Evolutionary conservation across 164 flowering plant species (phyloP).

Genomic region (Kalanchoe fedtschenkoi): DNA sequence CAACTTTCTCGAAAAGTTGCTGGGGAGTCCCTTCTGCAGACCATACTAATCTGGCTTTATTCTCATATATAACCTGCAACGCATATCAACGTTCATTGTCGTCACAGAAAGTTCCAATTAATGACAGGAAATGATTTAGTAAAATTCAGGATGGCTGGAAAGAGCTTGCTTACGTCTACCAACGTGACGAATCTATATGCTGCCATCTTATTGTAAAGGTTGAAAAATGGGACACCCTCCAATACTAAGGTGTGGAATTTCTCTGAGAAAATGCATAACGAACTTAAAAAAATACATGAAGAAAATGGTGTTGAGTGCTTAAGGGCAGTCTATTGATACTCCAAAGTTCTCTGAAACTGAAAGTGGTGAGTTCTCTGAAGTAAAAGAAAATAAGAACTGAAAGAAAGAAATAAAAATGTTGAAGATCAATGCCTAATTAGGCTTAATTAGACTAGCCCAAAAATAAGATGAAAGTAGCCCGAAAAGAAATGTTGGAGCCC

Average conservation of each 20-base stretch:
- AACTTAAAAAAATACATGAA: no score
- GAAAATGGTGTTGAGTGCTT: no score
- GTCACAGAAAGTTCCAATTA: neutral
- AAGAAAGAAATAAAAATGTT: no score
- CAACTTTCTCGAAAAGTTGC: conserved; percentile 55
- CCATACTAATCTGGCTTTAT: conserved; percentile 64
- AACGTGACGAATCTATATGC: conserved; percentile 2
- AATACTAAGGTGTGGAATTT: conserved; percentile 78
- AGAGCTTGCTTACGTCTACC: conserved; percentile 6
- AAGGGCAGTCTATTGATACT: no score
- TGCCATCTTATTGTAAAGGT: neutral
- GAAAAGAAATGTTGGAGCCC: no score
- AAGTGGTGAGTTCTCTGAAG: no score
- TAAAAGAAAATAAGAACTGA: no score
- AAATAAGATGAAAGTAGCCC: no score
- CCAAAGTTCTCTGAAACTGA: no score
- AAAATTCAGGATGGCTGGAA: neutral
- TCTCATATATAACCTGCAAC: conserved; percentile 88
- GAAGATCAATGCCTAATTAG: no score
- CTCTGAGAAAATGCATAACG: conserved; percentile 55
- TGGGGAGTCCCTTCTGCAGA: conserved; percentile 73
- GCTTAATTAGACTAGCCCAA: no score
- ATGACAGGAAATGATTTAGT: neutral
- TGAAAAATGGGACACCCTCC: conserved; percentile 43
- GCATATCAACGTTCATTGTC: neutral